Evolutionary conservation across 352 stramenopile genomes (phyloP).

Genomic region (Phytophthora sojae): DNA sequence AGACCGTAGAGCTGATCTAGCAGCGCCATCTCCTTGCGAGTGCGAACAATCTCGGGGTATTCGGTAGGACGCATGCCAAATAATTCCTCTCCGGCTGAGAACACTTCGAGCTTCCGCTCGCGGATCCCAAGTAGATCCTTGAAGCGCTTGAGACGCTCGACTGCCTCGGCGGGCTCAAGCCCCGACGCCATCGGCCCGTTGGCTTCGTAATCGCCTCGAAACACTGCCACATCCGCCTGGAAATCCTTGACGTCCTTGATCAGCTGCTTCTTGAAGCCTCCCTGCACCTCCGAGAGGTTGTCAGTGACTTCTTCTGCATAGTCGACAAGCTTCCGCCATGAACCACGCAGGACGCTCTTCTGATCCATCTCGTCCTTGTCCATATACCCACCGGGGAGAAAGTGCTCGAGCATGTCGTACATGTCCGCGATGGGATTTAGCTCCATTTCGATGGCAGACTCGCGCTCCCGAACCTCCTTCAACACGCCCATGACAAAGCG

Average conservation of each 20-base stretch:
- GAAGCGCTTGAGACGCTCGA: constrained; percentile 87
- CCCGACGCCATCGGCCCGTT: constrained; percentile 80
- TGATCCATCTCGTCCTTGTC: constrained; percentile 93
- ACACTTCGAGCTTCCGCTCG: constrained; percentile 90
- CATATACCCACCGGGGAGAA: constrained; percentile 85
- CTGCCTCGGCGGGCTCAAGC: constrained; percentile 79
- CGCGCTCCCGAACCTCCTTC: constrained; percentile 84
- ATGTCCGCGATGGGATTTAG: constrained; percentile 91
- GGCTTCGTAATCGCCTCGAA: constrained; percentile 72
- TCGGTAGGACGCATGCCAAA: constrained; percentile 87
- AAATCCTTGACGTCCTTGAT: constrained; percentile 91
- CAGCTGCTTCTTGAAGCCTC: constrained; percentile 92
- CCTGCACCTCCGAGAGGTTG: constrained; percentile 84
- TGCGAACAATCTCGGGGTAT: constrained; percentile 87
- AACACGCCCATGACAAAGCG: constrained; percentile 88
- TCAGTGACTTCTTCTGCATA: constrained; percentile 91
- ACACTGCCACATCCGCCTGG: constrained; percentile 67
- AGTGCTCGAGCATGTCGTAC: constrained; percentile 92
- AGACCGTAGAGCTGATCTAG: constrained; percentile 90
- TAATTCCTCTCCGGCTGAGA: constrained; percentile 87
- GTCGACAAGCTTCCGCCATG: constrained; percentile 90
- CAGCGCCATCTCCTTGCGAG: constrained; percentile 87
- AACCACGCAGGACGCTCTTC: constrained; percentile 85
- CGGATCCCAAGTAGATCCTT: constrained; percentile 82
- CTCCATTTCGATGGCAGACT: constrained; percentile 91